Evolutionary conservation across 116 monocot species (phyloP).

Genomic region (Trichopus zeylanicus): DNA sequence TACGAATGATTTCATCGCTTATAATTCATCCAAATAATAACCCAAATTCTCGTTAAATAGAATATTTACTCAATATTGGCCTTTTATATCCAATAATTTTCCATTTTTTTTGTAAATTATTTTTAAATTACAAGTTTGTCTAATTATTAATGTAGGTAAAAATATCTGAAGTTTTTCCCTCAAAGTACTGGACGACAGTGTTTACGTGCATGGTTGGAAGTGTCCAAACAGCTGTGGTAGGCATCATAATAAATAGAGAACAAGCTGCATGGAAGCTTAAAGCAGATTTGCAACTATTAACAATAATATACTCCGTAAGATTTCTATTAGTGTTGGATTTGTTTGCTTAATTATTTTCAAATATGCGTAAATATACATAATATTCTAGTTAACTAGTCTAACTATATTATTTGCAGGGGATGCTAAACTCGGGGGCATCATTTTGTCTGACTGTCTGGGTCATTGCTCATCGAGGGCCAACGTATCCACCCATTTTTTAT

Average conservation of each 20-base stretch:
- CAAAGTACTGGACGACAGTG: slow-evolving; percentile 45
- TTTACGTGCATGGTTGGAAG: slow-evolving; percentile 36
- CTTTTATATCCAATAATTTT: no score
- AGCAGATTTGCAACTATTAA: slow-evolving; percentile 34
- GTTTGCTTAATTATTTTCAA: no score
- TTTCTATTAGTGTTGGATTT: no score
- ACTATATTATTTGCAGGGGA: slow-evolving; percentile 16
- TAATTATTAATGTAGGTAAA: slow-evolving; percentile 46
- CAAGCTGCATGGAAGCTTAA: slow-evolving; percentile 31
- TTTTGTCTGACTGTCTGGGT: slow-evolving; percentile 39
- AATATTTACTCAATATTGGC: no score
- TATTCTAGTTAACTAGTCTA: not conserved
- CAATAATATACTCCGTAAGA: slow-evolving; percentile 40
- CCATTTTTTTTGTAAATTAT: no score
- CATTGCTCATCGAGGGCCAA: slow-evolving; percentile 32
- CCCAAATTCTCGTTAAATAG: no score
- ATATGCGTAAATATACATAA: no score
- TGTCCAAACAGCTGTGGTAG: slow-evolving; percentile 22
- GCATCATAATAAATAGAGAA: slow-evolving; percentile 19
- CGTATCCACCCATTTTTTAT: slow-evolving; percentile 54
- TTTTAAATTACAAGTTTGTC: not conserved
- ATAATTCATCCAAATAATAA: no score
- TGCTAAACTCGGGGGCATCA: slow-evolving; percentile 37
- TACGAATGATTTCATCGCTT: not conserved
- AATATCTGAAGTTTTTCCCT: slow-evolving; percentile 27